phyloP scores from a whole-genome alignment of 768 basidiomycete species.

The Suillus variegatus region DNA sequence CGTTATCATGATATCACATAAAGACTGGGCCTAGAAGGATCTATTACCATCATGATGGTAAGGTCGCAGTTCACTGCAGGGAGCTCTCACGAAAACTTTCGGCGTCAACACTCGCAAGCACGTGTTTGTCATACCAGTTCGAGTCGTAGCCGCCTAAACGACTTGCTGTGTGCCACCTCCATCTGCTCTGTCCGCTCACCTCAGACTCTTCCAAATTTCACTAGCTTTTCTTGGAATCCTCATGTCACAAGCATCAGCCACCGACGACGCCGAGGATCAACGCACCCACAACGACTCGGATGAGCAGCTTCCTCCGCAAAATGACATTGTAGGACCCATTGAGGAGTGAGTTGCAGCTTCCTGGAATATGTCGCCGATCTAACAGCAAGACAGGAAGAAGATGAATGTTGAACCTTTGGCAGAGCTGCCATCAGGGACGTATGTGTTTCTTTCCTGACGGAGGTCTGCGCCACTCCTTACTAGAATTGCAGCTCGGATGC shows the following conservation, averaged over 20 bases:
- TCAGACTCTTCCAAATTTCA: not conserved
- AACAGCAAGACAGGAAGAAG: not conserved
- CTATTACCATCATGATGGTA: too few species aligned
- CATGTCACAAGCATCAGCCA: not conserved
- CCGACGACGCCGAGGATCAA: not conserved
- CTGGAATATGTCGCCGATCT: not conserved
- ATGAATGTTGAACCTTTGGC: not conserved
- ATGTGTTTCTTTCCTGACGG: not conserved
- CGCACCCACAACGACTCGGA: not conserved
- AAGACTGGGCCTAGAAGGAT: too few species aligned
- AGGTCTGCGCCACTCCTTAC: not conserved
- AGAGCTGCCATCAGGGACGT: not conserved
- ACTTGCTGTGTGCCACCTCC: not conserved
- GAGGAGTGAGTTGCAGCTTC: not conserved
- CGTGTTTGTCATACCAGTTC: not conserved
- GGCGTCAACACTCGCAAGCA: not conserved
- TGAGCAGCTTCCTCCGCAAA: too few species aligned
- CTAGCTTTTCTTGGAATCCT: not conserved
- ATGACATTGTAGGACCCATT: not conserved
- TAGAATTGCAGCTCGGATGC: not conserved
- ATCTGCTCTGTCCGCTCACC: not conserved
- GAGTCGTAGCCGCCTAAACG: not conserved
- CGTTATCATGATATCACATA: too few species aligned
- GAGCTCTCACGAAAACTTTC: too few species aligned
- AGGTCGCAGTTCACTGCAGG: too few species aligned